Evolutionary conservation across 257 asterid genomes (phyloP).

Genomic region (Euphrasia confusa): DNA sequence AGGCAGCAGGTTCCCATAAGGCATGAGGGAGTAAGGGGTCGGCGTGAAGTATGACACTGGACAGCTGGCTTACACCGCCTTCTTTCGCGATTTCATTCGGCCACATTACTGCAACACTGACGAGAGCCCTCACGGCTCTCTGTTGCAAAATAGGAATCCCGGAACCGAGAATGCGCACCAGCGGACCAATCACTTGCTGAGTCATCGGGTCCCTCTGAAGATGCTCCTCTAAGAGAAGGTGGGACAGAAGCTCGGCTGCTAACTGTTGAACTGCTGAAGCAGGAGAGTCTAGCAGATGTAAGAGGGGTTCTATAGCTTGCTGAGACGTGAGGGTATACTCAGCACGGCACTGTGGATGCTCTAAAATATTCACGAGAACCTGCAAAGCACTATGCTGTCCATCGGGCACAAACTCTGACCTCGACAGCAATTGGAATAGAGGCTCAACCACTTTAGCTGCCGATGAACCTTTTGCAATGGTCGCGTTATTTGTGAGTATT

Average conservation of each 20-base stretch:
- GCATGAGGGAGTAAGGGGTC: conserved; percentile 49
- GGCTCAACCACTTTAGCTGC: conserved; percentile 98
- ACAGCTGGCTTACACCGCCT: conserved; percentile 92
- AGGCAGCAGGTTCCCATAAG: conserved; percentile 96
- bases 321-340: conserved; percentile 72
- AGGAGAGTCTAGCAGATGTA: conserved; percentile 89
- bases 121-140: conserved; percentile 91
- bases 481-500: conserved; percentile 88
- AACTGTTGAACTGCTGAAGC: conserved; percentile 91
- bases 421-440: conserved; percentile 62
- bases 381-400: conserved; percentile 90
- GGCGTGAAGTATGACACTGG: conserved; percentile 79
- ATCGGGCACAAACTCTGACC: conserved; percentile 83
- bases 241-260: conserved; percentile 96
- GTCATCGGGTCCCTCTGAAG: conserved; percentile 84
- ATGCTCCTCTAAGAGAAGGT: conserved; percentile 79
- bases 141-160: conserved; percentile 85
- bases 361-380: conserved; percentile 92
- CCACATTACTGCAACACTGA: conserved; percentile 69
- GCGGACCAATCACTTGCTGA: conserved; percentile 84
- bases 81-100: conserved; percentile 96
- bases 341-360: conserved; percentile 88
- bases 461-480: conserved; percentile 91
- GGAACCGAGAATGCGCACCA: conserved; percentile 82
- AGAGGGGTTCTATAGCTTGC: conserved; percentile 80